Percentiles rank a stretch among this genome's conserved stretches.
These are phyloP conservation scores for Trichoderma pleuroti DNA, from an alignment of 2,329 filamentous ascomycete genomes.

Conservation along the genomic window DNA sequence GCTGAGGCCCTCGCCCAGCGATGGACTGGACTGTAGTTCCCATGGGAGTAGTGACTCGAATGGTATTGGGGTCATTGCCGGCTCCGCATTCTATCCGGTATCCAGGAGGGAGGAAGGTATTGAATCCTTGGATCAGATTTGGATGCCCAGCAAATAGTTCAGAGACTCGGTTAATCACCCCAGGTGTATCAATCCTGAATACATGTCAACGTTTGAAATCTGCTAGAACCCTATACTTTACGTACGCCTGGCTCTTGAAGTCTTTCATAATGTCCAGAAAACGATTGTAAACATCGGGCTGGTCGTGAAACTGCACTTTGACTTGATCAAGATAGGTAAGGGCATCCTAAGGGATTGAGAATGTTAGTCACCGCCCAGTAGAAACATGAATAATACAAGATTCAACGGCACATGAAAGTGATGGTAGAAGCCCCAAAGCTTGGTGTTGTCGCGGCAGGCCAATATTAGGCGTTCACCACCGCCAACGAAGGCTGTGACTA, in stretches of 20 bases:
- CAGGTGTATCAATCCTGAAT: slow-evolving; percentile 83
- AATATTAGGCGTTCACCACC: slow-evolving; percentile 25
- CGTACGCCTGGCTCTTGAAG: slow-evolving; percentile 94
- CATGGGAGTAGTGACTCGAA: slow-evolving; percentile 93
- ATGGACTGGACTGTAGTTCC: slow-evolving; percentile 95
- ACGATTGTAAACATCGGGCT: slow-evolving; percentile 94
- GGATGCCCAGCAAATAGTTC: slow-evolving; percentile 94
- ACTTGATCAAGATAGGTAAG: slow-evolving; percentile 97
- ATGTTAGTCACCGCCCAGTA: slow-evolving; percentile 16
- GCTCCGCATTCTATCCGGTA: slow-evolving; percentile 96
- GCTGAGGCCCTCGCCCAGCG: slow-evolving; percentile 49
- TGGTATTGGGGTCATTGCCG: slow-evolving; percentile 91
- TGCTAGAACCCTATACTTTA: slow-evolving; percentile 24
- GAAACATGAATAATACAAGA: slow-evolving; percentile 3
- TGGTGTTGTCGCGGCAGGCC: slow-evolving; percentile 22
- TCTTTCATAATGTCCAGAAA: slow-evolving; percentile 99
- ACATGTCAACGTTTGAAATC: slow-evolving; percentile 52
- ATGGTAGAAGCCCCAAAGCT: slow-evolving; percentile 25
- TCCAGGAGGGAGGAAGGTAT: slow-evolving; percentile 92
- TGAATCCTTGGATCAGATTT: slow-evolving; percentile 94
- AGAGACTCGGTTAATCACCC: slow-evolving; percentile 94
- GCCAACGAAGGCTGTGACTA: slow-evolving; percentile 25
- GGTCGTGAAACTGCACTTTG: slow-evolving; percentile 95
- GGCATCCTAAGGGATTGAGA: slow-evolving; percentile 51
- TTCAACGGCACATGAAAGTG: slow-evolving; percentile 27